Percentiles rank a stretch among this genome's conserved stretches.
Evolutionary conservation across 1,284 basidiomycete species (phyloP).

Genomic region (Fomitopsis palustris): DNA sequence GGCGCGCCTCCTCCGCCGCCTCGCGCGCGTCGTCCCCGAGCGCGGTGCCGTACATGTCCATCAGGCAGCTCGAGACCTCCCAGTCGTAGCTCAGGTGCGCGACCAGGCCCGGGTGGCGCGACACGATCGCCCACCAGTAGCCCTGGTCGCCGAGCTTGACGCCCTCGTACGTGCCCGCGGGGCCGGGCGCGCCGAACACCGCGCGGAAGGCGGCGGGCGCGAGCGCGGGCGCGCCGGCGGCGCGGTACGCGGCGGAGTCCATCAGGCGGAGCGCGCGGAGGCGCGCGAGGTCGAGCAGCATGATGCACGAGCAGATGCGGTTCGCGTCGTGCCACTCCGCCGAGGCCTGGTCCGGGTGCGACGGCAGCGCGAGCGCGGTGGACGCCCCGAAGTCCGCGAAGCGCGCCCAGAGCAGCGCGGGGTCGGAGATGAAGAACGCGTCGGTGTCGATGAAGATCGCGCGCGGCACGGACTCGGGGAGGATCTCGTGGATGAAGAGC

Average conservation of each 20-base stretch:
- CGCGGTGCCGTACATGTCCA: slow-evolving; percentile 41
- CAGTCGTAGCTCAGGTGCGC: slow-evolving; percentile 42
- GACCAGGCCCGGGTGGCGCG: slow-evolving; percentile 36
- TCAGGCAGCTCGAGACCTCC: slow-evolving; percentile 44
- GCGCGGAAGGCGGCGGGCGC: slow-evolving; percentile 39
- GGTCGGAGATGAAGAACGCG: slow-evolving; percentile 45
- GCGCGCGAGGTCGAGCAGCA: slow-evolving; percentile 44
- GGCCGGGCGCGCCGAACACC: slow-evolving; percentile 40
- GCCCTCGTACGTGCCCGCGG: slow-evolving; percentile 36
- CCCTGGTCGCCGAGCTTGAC: slow-evolving; percentile 48
- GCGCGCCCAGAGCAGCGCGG: slow-evolving; percentile 40
- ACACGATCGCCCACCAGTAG: slow-evolving; percentile 51
- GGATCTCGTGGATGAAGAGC: slow-evolving; percentile 42
- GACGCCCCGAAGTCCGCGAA: slow-evolving; percentile 32
- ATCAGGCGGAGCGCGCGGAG: slow-evolving; percentile 41
- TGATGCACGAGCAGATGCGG: slow-evolving; percentile 47
- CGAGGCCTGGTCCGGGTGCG: slow-evolving; percentile 37
- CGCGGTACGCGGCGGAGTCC: slow-evolving; percentile 41
- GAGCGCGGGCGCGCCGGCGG: slow-evolving; percentile 28
- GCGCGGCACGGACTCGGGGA: slow-evolving; percentile 35
- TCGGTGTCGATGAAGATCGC: slow-evolving; percentile 49
- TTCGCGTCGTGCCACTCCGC: slow-evolving; percentile 43
- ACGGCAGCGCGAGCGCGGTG: slow-evolving; percentile 40
- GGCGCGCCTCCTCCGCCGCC: slow-evolving; percentile 31
- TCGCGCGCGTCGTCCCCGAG: slow-evolving; percentile 37